Evolutionary conservation across 768 basidiomycete species (phyloP), one percentile per base, ranked within the genome.

Genomic region (Butyriboletus loyo): DNA sequence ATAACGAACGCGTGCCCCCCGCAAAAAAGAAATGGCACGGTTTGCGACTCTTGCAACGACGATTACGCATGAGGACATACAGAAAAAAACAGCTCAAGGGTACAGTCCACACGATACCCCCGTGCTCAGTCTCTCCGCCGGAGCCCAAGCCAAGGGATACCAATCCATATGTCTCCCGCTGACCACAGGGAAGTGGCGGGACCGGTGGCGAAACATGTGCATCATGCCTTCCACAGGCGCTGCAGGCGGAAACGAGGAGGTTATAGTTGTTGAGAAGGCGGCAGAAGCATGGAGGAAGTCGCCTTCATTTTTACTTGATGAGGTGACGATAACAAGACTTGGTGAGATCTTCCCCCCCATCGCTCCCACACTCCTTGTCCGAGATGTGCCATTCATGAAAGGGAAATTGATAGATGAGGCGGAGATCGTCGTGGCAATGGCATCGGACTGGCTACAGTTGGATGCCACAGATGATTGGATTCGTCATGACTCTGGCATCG

Each of bases 371-470:
- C 25, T 56, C 17, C 42, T 47, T 46, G 51, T 49, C 39, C 55
- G 37, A 42, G 45, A 54, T 55, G 49, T 58, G 57, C 50, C 48
- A 46, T 53, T 59, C 32, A 65, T 43, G 19, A 43, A 21, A 36
- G 37, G 28, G 37, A 56, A 55, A 56, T 46, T 46, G 54, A 43
- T 60, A 92, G 90, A 90, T 68, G 89, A 92, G 62, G 81, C 84
- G 10, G 84, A 87, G 53, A 78, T 78, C 25, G 73, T 89, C 34
- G 83, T 90, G 14, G 86, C 77, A 5, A 80, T 97, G 67, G 78
- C 89, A 8, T 93, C 94, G 2, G 91, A 95, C 50, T 99, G 97
- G 97, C 78, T 99, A 4, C 92, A 97, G 68, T 77, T 99, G 35
- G 97, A 99, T 71, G 86, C 92, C 8, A 74, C 82, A 0, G 94